Base-by-base conservation (phyloP, 345 rosid species). In the Pistacia atlantica region DNA sequence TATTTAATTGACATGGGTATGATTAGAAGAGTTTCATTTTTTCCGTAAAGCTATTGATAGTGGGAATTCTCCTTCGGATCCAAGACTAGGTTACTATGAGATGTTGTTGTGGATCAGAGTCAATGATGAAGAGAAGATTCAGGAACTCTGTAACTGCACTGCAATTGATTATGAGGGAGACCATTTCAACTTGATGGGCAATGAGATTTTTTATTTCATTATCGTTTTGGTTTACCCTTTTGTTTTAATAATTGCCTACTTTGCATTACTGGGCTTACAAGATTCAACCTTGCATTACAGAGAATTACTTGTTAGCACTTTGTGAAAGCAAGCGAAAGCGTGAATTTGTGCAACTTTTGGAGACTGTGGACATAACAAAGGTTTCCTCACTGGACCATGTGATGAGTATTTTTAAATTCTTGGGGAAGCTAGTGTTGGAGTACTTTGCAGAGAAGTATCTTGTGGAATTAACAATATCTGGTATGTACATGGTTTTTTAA, bases 261-360 rank as follows among this genome's bases (percentile, higher is more conserved):
- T 67, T 37, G 45, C 55, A 59, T 54, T 58, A 28, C 48, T 31
- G 17, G 64, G 8, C 37, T 61, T 42, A 37, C 65, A 37, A 51
- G 54, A 57, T 77, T 56, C 67, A 22, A 57, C 55, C 25, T 61
- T 73, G 42, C 77, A 58, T 73, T 81, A 84, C 94, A 96, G 99
- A 83, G 82, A 88, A 86, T 72, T 93, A 92, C 84, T 74, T 96
- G 76, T 72, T 85, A 67, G 97, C 98, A 51, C 87, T 96, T 45
- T 85, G 92, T 67, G 89, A 86, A 81, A 83, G 89, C 75, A 92
- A 83, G 59, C 81, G 79, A 71, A 87, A 83, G 84, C 65, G 80
- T 74, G 87, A 92, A 71, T 73, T 90, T 59, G 80, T 89, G 81
- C 88, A 77, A 67, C 74, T 93, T 60, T 81, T 92, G 77, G 92